Evolutionary conservation across 306 rosid genomes (phyloP).

Genomic region (Sophora flavescens): DNA sequence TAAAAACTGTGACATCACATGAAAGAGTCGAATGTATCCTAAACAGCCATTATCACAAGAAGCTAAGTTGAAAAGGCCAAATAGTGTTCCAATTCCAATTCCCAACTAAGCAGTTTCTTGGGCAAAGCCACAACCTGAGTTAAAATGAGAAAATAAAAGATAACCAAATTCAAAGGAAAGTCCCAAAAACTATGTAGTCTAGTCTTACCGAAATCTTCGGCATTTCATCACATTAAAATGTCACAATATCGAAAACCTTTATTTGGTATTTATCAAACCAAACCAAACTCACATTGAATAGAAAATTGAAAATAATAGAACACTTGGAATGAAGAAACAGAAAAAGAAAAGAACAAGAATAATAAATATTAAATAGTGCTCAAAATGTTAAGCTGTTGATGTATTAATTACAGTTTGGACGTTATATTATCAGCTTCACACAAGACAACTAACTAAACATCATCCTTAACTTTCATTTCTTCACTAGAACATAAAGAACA

Average conservation of each 20-base stretch:
- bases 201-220: neutral
- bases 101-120: neutral
- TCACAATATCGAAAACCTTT: slow-evolving; percentile 8
- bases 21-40: neutral
- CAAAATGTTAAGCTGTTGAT: neutral
- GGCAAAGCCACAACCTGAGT: neutral
- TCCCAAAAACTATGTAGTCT: neutral
- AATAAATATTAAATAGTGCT: neutral
- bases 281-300: slow-evolving; percentile 2
- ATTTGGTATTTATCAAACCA: slow-evolving; percentile 2
- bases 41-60: neutral
- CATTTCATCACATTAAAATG: neutral
- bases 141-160: neutral
- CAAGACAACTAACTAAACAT: slow-evolving; percentile 10
- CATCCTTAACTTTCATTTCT: slow-evolving; percentile 53
- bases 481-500: slow-evolving; percentile 73
- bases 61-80: neutral
- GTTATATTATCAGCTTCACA: neutral
- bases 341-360: neutral
- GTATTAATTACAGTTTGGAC: slow-evolving; percentile 32
- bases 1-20: neutral
- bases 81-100: slow-evolving; percentile 3
- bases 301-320: neutral
- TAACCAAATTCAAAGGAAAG: neutral
- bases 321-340: neutral